A percentile compares a stretch with the other conserved stretches of the same genome.
phyloP scores from a whole-genome alignment of 768 basidiomycete genomes.

The Cubamyces lactineus region DNA sequence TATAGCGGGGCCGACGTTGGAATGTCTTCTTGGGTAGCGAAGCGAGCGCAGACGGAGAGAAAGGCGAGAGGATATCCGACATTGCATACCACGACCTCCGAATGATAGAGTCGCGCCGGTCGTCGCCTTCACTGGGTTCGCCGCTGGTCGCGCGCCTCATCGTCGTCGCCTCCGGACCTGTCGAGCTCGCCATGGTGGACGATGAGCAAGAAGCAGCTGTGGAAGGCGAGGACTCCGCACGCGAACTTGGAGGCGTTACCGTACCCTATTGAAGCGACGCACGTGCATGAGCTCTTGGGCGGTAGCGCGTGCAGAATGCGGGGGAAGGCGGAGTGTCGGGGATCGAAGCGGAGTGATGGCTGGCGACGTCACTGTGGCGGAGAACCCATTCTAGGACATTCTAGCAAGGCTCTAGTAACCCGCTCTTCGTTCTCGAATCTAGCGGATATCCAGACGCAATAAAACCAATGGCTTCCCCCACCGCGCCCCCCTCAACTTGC shows the following conservation, averaged over 20 bases:
- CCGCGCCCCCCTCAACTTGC: constrained; percentile 14
- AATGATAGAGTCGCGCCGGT: constrained; percentile 40
- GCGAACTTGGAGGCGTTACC: constrained; percentile 8
- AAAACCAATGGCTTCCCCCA: constrained; percentile 6
- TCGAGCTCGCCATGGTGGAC: constrained; percentile 19
- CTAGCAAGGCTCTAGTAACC: constrained; percentile 26
- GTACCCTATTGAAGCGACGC: constrained; percentile 15
- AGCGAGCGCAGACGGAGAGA: constrained; percentile 65
- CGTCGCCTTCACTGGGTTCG: constrained; percentile 22
- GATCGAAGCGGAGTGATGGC: constrained; percentile 13
- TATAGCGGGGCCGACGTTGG: constrained; percentile 50
- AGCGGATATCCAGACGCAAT: constrained; percentile 9
- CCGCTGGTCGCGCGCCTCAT: background rate
- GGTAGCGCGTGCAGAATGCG: background rate
- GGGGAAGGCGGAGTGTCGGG: constrained; percentile 7
- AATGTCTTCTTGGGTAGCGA: constrained; percentile 47
- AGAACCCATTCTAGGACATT: constrained; percentile 40
- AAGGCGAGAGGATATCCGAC: constrained; percentile 61
- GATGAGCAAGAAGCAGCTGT: constrained; percentile 8
- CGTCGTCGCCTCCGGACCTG: background rate
- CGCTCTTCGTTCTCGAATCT: constrained; percentile 9
- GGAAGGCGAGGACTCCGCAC: constrained; percentile 11
- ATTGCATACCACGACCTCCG: constrained; percentile 67
- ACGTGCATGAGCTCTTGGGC: constrained; percentile 8
- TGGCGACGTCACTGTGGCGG: constrained; percentile 22